These are phyloP conservation scores for Salicornia ramosissima DNA, from an alignment of 148 eudicot genomes.

Conservation along the genomic window DNA sequence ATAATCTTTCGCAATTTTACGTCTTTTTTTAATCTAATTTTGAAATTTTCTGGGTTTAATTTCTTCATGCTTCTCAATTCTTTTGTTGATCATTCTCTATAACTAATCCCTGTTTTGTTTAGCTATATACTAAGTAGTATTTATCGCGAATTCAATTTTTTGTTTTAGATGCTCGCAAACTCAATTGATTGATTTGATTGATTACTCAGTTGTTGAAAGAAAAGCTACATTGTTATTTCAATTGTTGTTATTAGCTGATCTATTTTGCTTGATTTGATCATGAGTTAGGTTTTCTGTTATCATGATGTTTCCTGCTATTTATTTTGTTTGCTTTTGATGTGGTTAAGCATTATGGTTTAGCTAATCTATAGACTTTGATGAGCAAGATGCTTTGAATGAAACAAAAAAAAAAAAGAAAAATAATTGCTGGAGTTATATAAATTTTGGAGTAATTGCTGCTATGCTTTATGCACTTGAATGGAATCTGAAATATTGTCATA, in stretches of 20 bases:
- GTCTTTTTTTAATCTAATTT: neutral
- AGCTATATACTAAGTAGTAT: neutral
- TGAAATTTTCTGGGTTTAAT: neutral
- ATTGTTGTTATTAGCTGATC: neutral
- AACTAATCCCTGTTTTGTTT: neutral
- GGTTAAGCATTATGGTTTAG: neutral
- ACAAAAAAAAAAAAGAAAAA: neutral
- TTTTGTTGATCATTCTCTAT: conserved; percentile 1
- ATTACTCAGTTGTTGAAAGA: neutral
- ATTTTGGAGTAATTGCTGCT: neutral
- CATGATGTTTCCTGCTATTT: neutral
- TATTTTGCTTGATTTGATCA: neutral
- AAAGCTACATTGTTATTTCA: neutral
- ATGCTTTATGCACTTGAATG: neutral
- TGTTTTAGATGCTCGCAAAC: conserved; percentile 3
- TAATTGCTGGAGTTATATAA: neutral
- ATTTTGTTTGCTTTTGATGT: neutral
- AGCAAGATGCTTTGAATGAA: neutral
- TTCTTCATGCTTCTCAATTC: neutral
- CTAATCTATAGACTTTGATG: neutral
- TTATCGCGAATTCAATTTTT: neutral
- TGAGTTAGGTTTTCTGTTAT: neutral
- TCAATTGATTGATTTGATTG: neutral
- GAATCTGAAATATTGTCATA: conserved; percentile 6
- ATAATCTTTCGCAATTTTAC: neutral